Base-by-base conservation (phyloP, 2,329 filamentous ascomycete genomes). In the Myriosclerotinia duriaeana region DNA sequence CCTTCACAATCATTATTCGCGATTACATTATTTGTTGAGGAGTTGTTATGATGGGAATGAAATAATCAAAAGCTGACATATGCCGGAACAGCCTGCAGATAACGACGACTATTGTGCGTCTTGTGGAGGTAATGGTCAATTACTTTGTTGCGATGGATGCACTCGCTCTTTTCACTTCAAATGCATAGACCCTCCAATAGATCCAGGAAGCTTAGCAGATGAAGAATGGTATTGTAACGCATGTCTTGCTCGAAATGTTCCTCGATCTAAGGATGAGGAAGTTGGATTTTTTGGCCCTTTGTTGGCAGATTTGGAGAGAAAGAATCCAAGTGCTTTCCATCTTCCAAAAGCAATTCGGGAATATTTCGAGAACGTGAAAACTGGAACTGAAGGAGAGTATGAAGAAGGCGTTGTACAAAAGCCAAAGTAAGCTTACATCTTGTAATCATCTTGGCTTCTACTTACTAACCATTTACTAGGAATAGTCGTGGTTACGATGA, bases 91-190 rank as follows among this genome's bases (percentile, higher is more conserved):
- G 65, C 76, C 40, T 82, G 81, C 86, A 72, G 89, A 97, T 69
- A 96, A 96, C 78, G 92, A 95, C 77, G 94, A 98, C 77, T 89
- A 90, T 75, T 99, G 94, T 80, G 89, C 89, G 69, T 87, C 92
- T 55, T 99, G 95, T 79, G 87, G 89, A 74, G 90, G 90, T 70
- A 90, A 87, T 71, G 94, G 94, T 66, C 87, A 92, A 72, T 85
- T 99, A 70, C 84, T 98, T 71, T 97, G 93, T 79, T 99, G 95
- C 78, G 95, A 98, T 80, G 91, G 90, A 69, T 99, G 95, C 79
- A 86, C 89, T 68, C 87, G 92, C 71, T 92, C 93, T 7, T 97
- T 96, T 79, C 95, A 98, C 78, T 92, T 95, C 76, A 84, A 86
- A 68, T 98, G 95, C 77, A 87, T 95, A 71, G 90, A 96, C 77